Base-by-base conservation (phyloP, 179 eudicot species). In the Camellia oleifera region DNA sequence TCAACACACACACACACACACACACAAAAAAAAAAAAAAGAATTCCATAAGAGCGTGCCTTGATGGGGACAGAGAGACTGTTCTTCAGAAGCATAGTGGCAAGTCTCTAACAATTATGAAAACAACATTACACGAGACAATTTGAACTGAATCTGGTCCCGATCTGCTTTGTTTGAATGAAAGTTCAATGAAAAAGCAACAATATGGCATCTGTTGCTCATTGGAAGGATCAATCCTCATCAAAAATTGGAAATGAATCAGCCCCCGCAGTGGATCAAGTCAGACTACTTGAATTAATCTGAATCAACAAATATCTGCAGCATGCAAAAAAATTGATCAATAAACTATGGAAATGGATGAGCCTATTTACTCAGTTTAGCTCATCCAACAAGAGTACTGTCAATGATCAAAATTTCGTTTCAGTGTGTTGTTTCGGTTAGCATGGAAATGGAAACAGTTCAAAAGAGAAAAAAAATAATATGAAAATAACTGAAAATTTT, bases 301-400 rank as follows among this genome's bases (percentile, higher is more conserved):
- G 44, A 48, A 71, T 71, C 75, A 71, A 71, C 75, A 50, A 71
- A 71, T 71, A 71, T 71, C 75, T 71, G 75, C 60, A 71, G 75
- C 60, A 48, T 2, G 75, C 75, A 71, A 40, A 4, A 10, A 50
- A 2, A 18, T 57, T 57, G 8, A 71, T 71, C 42, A 71, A 48
- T 23, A 71, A 3, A 11, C 15, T 2, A 4, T 6, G 40, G 17
- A 71, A 71, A n/a, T 71, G 42, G 58, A 71, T 48, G 75, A 50
- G 23, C 13, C 2, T 32, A 15, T 44, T 20, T 11, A 44, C 72
- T 44, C 53, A 69, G 52, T 50, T 64, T 18, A 23, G 42, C 68
- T 11, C 68, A 20, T 5, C 4, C 68, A 64, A 64, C 26, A 23
- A 64, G 42, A 18, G 42, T 26, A 48, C 40, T 32, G 40, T 32